These are phyloP conservation scores for Globisporangium cederbergense DNA, from an alignment of 352 stramenopile genomes.

Conservation along the genomic window DNA sequence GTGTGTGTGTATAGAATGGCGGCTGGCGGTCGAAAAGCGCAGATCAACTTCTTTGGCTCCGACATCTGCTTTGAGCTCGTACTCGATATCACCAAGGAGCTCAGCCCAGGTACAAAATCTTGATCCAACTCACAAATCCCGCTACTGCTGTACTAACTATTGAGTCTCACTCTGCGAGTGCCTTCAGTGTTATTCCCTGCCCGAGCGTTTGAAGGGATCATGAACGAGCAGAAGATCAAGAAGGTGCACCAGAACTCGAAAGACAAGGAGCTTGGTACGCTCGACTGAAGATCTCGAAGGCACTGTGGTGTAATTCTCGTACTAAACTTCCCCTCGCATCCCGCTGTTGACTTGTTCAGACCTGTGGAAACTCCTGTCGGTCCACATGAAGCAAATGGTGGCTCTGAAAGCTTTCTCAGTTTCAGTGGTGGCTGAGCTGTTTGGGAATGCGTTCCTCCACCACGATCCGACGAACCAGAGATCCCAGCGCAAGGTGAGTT, in stretches of 20 bases:
- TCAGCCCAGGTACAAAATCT: conserved; percentile 42
- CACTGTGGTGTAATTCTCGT: conserved; percentile 8
- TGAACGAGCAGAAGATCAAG: conserved; percentile 74
- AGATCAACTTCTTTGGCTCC: conserved; percentile 73
- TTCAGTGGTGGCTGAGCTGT: conserved; percentile 38
- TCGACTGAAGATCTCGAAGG: not conserved
- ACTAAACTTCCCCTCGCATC: not conserved
- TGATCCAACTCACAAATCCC: not conserved
- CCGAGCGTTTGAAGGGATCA: conserved; percentile 77
- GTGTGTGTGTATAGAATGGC: conserved; percentile 44
- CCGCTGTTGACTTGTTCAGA: conserved; percentile 27
- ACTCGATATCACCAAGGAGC: conserved; percentile 50
- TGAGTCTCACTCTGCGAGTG: not conserved
- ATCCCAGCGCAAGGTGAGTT: conserved; percentile 63
- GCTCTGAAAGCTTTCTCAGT: conserved; percentile 36
- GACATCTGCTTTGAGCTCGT: conserved; percentile 80
- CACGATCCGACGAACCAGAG: conserved; percentile 54
- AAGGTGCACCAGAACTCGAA: conserved; percentile 74
- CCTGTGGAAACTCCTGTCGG: conserved; percentile 62
- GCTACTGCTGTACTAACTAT: not conserved
- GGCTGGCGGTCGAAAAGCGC: conserved; percentile 53
- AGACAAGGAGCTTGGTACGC: conserved; percentile 58
- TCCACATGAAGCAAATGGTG: conserved; percentile 55
- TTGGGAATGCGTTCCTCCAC: conserved; percentile 48
- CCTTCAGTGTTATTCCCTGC: conserved; percentile 58